Percentiles rank a stretch among this genome's conserved stretches.
Evolutionary conservation across 257 asterid species (phyloP).

Genomic region (Mitragyna speciosa): DNA sequence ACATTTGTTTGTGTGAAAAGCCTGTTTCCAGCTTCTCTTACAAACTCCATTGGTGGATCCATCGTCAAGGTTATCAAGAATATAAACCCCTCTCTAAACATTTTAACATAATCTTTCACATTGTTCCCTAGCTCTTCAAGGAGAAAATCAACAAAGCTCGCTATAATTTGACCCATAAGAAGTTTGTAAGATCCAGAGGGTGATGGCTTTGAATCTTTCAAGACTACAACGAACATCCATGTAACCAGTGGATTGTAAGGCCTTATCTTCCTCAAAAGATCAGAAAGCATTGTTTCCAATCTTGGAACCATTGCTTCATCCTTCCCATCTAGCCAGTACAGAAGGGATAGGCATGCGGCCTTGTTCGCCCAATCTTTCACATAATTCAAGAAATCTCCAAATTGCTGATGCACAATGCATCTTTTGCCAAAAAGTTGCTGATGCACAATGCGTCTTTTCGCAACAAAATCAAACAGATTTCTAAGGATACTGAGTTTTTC

Average conservation of each 20-base stretch:
- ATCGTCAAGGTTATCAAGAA: not conserved
- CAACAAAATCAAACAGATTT: not conserved
- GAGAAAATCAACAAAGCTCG: not conserved
- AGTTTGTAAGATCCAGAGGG: not conserved
- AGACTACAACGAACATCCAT: not conserved
- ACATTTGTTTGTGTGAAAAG: not conserved
- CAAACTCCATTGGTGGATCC: not conserved
- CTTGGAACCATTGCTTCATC: not conserved
- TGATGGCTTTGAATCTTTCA: conserved; percentile 6
- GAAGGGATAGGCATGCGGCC: not conserved
- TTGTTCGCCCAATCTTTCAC: not conserved
- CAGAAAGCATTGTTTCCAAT: not conserved
- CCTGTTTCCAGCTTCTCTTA: not conserved
- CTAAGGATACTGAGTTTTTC: not conserved
- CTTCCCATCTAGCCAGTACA: not conserved
- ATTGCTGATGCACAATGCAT: not conserved
- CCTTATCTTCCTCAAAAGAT: not conserved
- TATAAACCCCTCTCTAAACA: conserved; percentile 10
- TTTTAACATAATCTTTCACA: not conserved
- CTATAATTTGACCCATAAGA: not conserved
- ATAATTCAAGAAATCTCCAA: not conserved
- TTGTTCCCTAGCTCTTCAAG: not conserved
- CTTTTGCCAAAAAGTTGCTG: too few relatives aligned
- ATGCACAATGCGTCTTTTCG: not conserved
- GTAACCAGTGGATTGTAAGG: not conserved